Evolutionary conservation across 768 basidiomycete genomes (phyloP).

Genomic region (Suillus variegatus): DNA sequence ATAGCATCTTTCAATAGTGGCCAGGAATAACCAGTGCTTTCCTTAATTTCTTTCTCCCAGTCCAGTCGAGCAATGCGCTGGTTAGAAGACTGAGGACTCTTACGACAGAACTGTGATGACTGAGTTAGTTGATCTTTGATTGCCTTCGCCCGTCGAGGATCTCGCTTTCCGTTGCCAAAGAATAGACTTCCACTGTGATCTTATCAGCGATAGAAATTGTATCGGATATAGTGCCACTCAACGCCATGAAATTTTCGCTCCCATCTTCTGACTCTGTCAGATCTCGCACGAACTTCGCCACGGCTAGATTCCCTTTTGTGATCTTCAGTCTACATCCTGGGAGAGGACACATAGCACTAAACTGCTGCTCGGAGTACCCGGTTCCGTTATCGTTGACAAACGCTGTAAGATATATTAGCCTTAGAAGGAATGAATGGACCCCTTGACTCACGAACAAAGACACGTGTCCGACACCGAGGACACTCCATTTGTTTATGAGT

Average conservation of each 20-base stretch:
- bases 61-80: constrained; percentile 30
- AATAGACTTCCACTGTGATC: constrained; percentile 37
- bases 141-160: constrained; percentile 27
- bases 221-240: constrained; percentile 18
- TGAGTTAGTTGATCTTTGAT: constrained; percentile 30
- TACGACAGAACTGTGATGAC: constrained; percentile 21
- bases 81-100: constrained; percentile 2
- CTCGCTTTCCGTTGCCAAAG: constrained; percentile 25
- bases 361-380: constrained; percentile 50
- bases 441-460: constrained; percentile 33
- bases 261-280: constrained; percentile 26
- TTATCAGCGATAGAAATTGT: neutral
- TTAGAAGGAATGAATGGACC: neutral
- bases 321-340: constrained; percentile 41
- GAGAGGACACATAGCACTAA: constrained; percentile 38
- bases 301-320: constrained; percentile 41
- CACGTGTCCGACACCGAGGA: constrained; percentile 34
- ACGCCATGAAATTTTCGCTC: constrained; percentile 37
- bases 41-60: constrained; percentile 25
- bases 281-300: constrained; percentile 45
- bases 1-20: constrained; percentile 24
- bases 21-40: constrained; percentile 27
- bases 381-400: constrained; percentile 40
- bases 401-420: constrained; percentile 27
- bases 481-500: constrained; percentile 32